Evolutionary conservation across 73 alveolate species (phyloP).

Genomic region (Breviolum minutum): DNA sequence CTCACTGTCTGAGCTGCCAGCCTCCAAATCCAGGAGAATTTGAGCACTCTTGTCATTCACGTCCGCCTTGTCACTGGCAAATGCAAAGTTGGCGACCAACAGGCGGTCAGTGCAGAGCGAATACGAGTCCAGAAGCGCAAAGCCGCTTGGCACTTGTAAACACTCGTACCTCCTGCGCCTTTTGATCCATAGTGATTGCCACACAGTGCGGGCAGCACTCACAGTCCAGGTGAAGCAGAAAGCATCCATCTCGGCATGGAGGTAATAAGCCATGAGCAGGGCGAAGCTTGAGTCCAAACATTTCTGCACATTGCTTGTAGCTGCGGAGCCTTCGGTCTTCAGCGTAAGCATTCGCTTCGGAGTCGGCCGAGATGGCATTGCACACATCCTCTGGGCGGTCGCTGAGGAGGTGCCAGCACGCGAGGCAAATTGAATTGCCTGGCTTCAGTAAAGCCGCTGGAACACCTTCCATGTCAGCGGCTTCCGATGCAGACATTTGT

Average conservation of each 20-base stretch:
- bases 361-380: not conserved
- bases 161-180: not conserved
- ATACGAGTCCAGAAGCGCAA: not conserved
- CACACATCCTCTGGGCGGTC: not conserved
- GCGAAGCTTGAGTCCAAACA: not conserved
- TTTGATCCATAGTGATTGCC: not conserved
- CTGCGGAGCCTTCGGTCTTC: not conserved
- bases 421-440: not conserved
- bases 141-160: not conserved
- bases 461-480: not conserved
- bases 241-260: not conserved
- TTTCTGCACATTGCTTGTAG: constrained; percentile 3
- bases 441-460: not conserved
- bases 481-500: not conserved
- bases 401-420: constrained; percentile 22
- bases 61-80: not conserved
- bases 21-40: not conserved
- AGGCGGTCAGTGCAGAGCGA: too few relatives aligned
- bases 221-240: not conserved
- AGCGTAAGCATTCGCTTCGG: not conserved
- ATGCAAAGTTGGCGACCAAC: too few relatives aligned
- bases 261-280: not conserved
- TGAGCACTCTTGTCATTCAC: not conserved
- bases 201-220: not conserved
- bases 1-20: not conserved